phyloP scores from a whole-genome alignment of 768 basidiomycete species.

The Suillus occidentalis region DNA sequence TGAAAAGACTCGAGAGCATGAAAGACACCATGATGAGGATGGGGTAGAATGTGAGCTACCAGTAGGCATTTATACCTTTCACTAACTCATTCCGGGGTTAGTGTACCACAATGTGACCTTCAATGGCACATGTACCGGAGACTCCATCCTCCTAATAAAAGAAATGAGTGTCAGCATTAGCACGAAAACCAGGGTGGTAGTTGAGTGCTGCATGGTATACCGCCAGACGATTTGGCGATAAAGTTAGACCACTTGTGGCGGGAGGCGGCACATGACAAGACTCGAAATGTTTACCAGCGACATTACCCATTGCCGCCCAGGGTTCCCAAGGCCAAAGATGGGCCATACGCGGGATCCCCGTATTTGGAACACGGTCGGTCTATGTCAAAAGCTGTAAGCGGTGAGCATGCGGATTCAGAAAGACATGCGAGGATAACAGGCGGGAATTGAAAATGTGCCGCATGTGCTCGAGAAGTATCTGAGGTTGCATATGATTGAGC shows the following conservation, averaged over 20 bases:
- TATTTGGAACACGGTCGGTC: background rate
- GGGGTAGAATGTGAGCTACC: background rate
- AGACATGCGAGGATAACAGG: background rate
- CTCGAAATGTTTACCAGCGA: background rate
- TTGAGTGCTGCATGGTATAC: background rate
- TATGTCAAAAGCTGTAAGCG: too few relatives aligned
- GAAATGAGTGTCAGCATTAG: background rate
- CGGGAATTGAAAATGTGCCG: background rate
- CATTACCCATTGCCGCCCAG: too few relatives aligned
- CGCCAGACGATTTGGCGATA: background rate
- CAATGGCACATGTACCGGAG: background rate
- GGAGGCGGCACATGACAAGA: background rate
- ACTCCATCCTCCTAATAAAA: background rate
- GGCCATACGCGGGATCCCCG: background rate
- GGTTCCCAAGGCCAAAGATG: background rate
- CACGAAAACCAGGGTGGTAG: background rate
- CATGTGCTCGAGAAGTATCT: background rate
- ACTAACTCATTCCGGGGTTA: background rate
- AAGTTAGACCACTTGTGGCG: background rate
- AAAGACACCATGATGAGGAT: slow-evolving; percentile 7
- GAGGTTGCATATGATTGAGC: slow-evolving; percentile 1
- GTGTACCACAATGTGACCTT: background rate
- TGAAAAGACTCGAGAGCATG: slow-evolving; percentile 3
- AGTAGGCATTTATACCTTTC: slow-evolving; percentile 7
- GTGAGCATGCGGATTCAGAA: background rate